Conservation (phyloP, 495 filamentous ascomycete genomes). For the Tetracladium marchalianum region DNA sequence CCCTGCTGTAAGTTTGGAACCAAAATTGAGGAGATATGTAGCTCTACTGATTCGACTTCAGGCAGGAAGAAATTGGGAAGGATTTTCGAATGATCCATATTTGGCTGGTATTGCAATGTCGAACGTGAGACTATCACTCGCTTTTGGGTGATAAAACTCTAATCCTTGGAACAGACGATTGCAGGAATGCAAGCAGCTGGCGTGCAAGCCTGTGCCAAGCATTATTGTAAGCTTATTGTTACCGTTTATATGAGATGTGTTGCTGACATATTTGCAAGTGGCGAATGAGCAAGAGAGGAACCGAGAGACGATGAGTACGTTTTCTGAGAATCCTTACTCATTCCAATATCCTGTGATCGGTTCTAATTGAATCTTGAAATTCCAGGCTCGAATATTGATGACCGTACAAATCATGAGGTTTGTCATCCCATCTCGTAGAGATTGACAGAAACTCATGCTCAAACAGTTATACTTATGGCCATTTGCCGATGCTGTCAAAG, state of each 20-base stretch:
- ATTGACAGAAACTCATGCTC: too few species aligned
- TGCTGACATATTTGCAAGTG: too few species aligned
- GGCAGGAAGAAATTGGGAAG: conserved; percentile 67
- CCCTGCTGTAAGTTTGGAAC: conserved; percentile 24
- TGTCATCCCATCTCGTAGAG: too few species aligned
- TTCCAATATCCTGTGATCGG: too few species aligned
- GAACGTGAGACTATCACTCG: conserved; percentile 9
- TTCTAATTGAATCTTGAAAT: conserved; percentile 68
- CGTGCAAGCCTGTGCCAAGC: conserved; percentile 74
- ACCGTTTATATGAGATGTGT: too few species aligned
- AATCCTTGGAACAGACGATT: conserved; percentile 40
- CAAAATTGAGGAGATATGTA: background rate
- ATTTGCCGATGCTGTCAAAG: conserved; percentile 63
- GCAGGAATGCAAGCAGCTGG: conserved; percentile 74
- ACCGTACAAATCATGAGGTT: conserved; percentile 79
- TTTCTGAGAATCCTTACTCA: background rate
- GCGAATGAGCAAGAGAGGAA: too few species aligned
- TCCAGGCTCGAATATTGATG: conserved; percentile 68
- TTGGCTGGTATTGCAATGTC: conserved; percentile 63
- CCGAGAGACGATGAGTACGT: too few species aligned
- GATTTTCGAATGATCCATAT: conserved; percentile 65
- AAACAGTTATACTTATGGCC: conserved; percentile 73
- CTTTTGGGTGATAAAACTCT: background rate
- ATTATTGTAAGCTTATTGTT: conserved; percentile 36
- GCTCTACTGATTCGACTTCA: background rate